Percentiles rank a stretch among this genome's conserved stretches.
Conservation (phyloP, 1,284 basidiomycete species). For the Ceratorhiza oryzae-sativae region DNA sequence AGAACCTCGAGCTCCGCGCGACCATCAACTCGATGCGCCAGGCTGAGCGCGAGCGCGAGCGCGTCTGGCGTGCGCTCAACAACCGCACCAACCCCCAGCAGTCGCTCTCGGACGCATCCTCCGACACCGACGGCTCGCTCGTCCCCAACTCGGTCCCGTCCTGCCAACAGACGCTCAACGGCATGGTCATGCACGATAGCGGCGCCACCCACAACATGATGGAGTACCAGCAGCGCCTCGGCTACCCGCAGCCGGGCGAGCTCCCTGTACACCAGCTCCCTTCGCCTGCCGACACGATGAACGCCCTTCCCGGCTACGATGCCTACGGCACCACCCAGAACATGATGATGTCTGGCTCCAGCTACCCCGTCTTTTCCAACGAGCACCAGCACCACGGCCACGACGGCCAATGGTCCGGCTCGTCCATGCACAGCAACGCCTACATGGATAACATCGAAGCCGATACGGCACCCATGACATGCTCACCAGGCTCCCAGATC, state of each 20-base stretch:
- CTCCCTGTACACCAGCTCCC: slow-evolving; percentile 36
- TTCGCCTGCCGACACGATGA: slow-evolving; percentile 38
- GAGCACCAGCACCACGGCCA: slow-evolving; percentile 30
- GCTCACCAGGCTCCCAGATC: slow-evolving; percentile 38
- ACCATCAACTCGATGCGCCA: slow-evolving; percentile 37
- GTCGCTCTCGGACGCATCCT: slow-evolving; percentile 37
- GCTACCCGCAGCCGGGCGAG: slow-evolving; percentile 30
- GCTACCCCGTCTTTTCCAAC: slow-evolving; percentile 23
- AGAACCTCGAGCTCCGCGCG: slow-evolving; percentile 62
- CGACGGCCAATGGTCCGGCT: slow-evolving; percentile 24
- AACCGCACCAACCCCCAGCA: slow-evolving; percentile 36
- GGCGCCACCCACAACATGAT: slow-evolving; percentile 13
- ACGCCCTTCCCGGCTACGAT: slow-evolving; percentile 34
- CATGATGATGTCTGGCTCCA: slow-evolving; percentile 34
- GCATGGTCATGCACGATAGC: slow-evolving; percentile 37
- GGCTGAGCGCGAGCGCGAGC: slow-evolving; percentile 38
- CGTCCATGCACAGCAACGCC: slow-evolving; percentile 27
- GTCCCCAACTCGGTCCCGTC: slow-evolving; percentile 32
- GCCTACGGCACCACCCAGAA: slow-evolving; percentile 35
- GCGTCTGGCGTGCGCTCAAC: slow-evolving; percentile 39
- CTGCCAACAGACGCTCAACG: slow-evolving; percentile 18
- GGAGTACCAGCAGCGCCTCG: slow-evolving; percentile 29
- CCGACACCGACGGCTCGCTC: slow-evolving; percentile 38
- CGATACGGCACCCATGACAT: slow-evolving; percentile 25
- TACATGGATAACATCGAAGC: slow-evolving; percentile 21